Conservation (phyloP, 257 asterid species). For the Solanum bulbocastanum region DNA sequence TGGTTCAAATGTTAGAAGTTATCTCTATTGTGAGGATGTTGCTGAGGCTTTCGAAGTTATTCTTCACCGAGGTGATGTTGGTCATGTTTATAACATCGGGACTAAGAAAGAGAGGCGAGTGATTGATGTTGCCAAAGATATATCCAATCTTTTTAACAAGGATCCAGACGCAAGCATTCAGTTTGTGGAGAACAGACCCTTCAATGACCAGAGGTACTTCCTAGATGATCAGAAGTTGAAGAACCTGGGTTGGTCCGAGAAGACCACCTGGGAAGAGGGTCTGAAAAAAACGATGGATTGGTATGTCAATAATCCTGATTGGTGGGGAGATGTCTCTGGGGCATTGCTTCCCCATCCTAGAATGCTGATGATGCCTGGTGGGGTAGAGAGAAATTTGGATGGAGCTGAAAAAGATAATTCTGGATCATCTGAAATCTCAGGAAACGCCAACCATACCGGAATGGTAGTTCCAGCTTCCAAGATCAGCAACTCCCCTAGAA, state of each 20-base stretch:
- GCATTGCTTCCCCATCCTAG: constrained; percentile 98
- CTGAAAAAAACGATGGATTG: constrained; percentile 80
- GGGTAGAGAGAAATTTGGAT: constrained; percentile 52
- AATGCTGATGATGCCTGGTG: constrained; percentile 96
- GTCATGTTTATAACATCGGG: constrained; percentile 90
- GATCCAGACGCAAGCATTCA: constrained; percentile 67
- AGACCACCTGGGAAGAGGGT: constrained; percentile 91
- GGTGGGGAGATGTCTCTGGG: constrained; percentile 99
- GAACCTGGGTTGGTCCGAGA: constrained; percentile 78
- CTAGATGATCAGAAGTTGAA: constrained; percentile 87
- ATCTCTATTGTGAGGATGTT: constrained; percentile 92
- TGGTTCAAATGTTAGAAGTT: constrained; percentile 89
- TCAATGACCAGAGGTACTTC: constrained; percentile 94
- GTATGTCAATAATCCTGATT: constrained; percentile 72
- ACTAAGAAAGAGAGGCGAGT: constrained; percentile 94
- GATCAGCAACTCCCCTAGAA: constrained; percentile 25
- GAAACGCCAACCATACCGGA: constrained; percentile 28
- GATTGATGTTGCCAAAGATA: constrained; percentile 77
- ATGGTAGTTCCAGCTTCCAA: constrained; percentile 46
- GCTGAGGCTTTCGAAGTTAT: constrained; percentile 91
- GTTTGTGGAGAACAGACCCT: constrained; percentile 89
- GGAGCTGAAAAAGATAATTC: constrained; percentile 60
- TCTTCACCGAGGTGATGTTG: constrained; percentile 95
- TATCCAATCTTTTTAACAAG: constrained; percentile 71
- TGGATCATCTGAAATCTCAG: constrained; percentile 37